Conservation (phyloP, 225 moss, liverwort and hornwort genomes). For the Sphagnum tenellum region DNA sequence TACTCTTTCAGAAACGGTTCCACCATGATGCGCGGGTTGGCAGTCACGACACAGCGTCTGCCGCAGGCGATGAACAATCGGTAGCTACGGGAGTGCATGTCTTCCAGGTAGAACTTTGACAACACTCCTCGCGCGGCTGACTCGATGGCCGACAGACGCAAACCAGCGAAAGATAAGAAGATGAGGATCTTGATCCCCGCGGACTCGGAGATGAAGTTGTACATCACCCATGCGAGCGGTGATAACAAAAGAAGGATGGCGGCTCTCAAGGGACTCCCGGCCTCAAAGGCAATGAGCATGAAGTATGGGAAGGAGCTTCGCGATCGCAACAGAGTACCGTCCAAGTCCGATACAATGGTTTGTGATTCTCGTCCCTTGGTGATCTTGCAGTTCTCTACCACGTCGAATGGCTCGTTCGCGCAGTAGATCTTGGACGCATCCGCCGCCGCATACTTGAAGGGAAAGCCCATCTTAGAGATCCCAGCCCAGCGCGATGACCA, state of each 20-base stretch:
- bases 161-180: slow-evolving; percentile 49
- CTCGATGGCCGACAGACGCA: slow-evolving; percentile 64
- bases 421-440: too few species aligned
- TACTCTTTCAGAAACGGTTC: slow-evolving; percentile 73
- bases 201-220: slow-evolving; percentile 48
- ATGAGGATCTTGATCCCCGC: slow-evolving; percentile 74
- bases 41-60: slow-evolving; percentile 56
- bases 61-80: slow-evolving; percentile 61
- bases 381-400: slow-evolving; percentile 21
- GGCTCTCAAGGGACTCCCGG: slow-evolving; percentile 47
- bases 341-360: slow-evolving; percentile 66
- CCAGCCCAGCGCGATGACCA: too few species aligned
- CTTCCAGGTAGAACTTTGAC: slow-evolving; percentile 76
- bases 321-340: slow-evolving; percentile 61
- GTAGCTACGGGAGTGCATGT: slow-evolving; percentile 62
- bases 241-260: slow-evolving; percentile 38
- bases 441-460: too few species aligned
- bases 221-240: slow-evolving; percentile 54
- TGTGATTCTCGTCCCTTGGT: slow-evolving; percentile 31
- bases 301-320: slow-evolving; percentile 74
- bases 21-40: slow-evolving; percentile 84
- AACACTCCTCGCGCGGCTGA: slow-evolving; percentile 66
- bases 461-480: too few species aligned
- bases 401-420: too few species aligned
- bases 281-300: slow-evolving; percentile 84